A percentile compares a stretch with the other conserved stretches of the same genome.
Evolutionary conservation across 2,329 filamentous ascomycete species (phyloP).

Genomic region (Fusarium siculi): DNA sequence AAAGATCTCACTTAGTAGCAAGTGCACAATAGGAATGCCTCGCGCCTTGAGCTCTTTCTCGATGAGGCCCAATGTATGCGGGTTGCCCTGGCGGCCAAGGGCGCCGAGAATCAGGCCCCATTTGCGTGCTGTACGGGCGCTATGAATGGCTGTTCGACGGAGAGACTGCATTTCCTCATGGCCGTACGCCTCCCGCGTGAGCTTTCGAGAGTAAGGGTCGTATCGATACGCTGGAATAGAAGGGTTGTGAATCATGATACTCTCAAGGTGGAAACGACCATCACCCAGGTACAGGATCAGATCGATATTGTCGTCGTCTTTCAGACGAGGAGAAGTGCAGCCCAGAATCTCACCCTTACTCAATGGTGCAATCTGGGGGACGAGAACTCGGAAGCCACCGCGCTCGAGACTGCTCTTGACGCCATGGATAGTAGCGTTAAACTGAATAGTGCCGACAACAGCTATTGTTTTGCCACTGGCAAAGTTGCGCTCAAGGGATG

Average conservation of each 20-base stretch:
- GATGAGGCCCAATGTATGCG: conserved; percentile 88
- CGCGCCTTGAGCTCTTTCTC: conserved; percentile 77
- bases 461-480: conserved; percentile 86
- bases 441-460: conserved; percentile 96
- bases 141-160: conserved; percentile 78
- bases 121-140: conserved; percentile 80
- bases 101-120: conserved; percentile 97
- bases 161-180: conserved; percentile 90
- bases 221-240: conserved; percentile 91
- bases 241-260: conserved; percentile 99
- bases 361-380: conserved; percentile 92
- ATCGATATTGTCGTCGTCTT: conserved; percentile 70
- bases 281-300: conserved; percentile 90
- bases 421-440: conserved; percentile 96
- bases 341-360: conserved; percentile 96
- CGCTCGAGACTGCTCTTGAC: conserved; percentile 80
- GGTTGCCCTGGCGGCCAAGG: conserved; percentile 93
- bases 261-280: conserved; percentile 94
- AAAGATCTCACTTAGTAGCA: conserved; percentile 94
- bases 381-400: conserved; percentile 84
- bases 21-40: conserved; percentile 83
- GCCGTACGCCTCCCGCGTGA: conserved; percentile 91
- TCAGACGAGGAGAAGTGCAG: conserved; percentile 87
- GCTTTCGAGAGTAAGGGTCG: conserved; percentile 91
- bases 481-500: conserved; percentile 90